Percentiles rank a stretch among this genome's conserved stretches.
Conservation (phyloP, 192 early-diverging fungal genomes). For the Chytriomyces sp. region DNA sequence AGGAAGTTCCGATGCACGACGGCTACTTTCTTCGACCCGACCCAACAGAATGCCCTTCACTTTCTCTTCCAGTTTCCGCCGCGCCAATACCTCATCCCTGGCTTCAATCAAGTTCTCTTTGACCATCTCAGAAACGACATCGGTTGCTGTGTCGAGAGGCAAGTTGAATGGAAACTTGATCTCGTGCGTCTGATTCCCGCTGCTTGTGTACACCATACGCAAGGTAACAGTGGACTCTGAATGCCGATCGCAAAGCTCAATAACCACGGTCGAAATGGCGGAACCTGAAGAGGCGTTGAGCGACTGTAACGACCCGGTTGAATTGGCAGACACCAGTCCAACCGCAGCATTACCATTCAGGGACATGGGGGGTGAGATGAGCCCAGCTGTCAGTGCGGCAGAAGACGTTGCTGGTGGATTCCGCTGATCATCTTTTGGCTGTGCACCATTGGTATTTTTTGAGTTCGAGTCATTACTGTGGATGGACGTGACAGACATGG, state of each 20-base stretch:
- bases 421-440: no score
- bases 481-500: not conserved
- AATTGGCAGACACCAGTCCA: not conserved
- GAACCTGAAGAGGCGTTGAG: not conserved
- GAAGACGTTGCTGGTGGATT: no score
- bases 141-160: conserved; percentile 71
- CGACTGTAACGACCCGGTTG: not conserved
- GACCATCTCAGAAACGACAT: conserved; percentile 68
- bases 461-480: not conserved
- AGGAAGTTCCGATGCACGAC: not conserved
- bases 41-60: conserved; percentile 28
- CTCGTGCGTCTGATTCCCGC: conserved; percentile 45
- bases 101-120: conserved; percentile 48
- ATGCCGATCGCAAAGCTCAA: conserved; percentile 44
- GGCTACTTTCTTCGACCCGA: conserved; percentile 15
- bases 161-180: conserved; percentile 74
- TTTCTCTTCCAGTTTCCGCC: conserved; percentile 44
- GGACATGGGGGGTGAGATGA: not conserved
- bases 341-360: not conserved
- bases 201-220: conserved; percentile 48
- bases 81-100: conserved; percentile 42
- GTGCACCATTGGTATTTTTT: no score
- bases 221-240: conserved; percentile 38
- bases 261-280: conserved; percentile 12
- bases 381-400: no score